Base-by-base conservation (phyloP, 768 basidiomycete species). In the Hericium coralloides region DNA sequence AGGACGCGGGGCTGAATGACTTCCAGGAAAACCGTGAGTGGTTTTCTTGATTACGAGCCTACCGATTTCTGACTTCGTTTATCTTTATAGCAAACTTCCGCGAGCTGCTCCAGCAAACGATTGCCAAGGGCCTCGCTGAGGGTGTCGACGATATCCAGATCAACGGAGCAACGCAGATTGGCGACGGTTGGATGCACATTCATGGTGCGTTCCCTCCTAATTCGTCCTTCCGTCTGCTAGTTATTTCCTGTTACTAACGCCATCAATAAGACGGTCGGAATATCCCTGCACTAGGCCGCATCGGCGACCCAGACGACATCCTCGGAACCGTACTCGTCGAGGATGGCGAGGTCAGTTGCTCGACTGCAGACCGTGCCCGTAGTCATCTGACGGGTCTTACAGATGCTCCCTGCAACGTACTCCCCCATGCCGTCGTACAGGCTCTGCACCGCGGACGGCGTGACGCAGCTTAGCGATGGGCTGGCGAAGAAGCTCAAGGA, bases 221-320 rank as follows among this genome's bases (percentile, higher is more conserved):
- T 39, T 22, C 55, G 43, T n/a, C 18, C 22, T 31, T 41, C 25
- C n/a, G n/a, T n/a, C n/a, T n/a, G n/a, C n/a, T n/a, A n/a, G n/a
- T n/a, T n/a, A n/a, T n/a, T n/a, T n/a, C n/a, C n/a, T n/a, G n/a
- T n/a, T n/a, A n/a, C n/a, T n/a, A n/a, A n/a, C n/a, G n/a, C n/a
- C n/a, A n/a, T n/a, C n/a, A n/a, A 22, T 25, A 17, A 52, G 90
- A 92, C 65, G 74, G 76, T 49, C 78, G 90, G 43, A 92, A 92
- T 56, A 64, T 89, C 6, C 91, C 90, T 1, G 78, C 87, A 12
- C 67, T 89, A 8, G 85, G 83, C 0, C 76, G 90, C 48, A 85
- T 91, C 52, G 88, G 89, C 14, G 86, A 90, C 65, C 85, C 87
- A 1, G 90, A 92, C 63, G 91, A 92, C 67, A 92, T 92, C 58